Base-by-base conservation (phyloP, 371 early-diverging fungal genomes). In the Apophysomyces ossiformis region DNA sequence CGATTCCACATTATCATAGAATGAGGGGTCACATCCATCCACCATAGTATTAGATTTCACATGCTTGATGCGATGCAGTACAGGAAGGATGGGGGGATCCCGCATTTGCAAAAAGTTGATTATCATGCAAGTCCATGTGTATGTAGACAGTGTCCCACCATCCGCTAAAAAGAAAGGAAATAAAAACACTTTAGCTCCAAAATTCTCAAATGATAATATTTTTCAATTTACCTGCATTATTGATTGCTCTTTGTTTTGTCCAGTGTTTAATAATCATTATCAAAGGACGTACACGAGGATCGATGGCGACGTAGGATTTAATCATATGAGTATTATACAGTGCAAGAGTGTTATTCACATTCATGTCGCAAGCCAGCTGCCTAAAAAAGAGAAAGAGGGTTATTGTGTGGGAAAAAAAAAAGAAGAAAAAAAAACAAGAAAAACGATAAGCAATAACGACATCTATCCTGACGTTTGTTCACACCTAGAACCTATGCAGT, bases 131-230 rank as follows among this genome's bases (percentile, higher is more conserved):
- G 92, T 93, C 96, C 96, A 96, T 26, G 96, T 90, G 75, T 97
- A 97, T 1, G 94, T 93, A 37, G 95, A 94, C 54, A 97, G 73
- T 0, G 97, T 97, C n/a, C 97, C 97, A 50, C 96, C 96, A 65
- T 89, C 90, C 12, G 92, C 95, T 85, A 3, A 26, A 26, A 26
- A 26, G 32, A 26, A 26, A 26, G 32, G 32, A 26, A 26, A 26
- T 26, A 26, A 26, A 69, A 36, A 67, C 69, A 41, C 71, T 74
- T 44, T 59, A 32, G 58, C 13, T 63, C 18, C 47, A 44, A 64
- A 11, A 45, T 64, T 41, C 12, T 21, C 41, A 26, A 66, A 37
- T 57, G 15, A 64, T n/a, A 12, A 43, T 8, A 41, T 64, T 13
- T 32, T 41, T 56, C 62, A 32, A 9, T 66, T 46, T 83, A 86